Base-by-base conservation (phyloP, 345 rosid species). In the Populus davidiana region DNA sequence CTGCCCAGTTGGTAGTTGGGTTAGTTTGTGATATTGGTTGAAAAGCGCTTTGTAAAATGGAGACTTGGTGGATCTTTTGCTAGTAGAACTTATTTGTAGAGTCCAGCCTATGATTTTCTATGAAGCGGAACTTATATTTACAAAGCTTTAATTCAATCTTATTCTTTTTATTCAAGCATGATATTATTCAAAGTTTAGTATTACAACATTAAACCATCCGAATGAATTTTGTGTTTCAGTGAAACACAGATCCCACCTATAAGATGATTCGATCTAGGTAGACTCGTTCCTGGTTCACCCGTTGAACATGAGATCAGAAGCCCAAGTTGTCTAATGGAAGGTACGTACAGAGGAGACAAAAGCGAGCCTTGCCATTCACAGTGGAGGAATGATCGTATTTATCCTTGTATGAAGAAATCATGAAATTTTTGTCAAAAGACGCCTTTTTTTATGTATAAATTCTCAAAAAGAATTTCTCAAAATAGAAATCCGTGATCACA, bases 31-130 rank as follows among this genome's bases (percentile, higher is more conserved):
- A 75, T 75, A 72, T 69, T 35, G 49, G 65, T 74, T 72, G 29
- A 79, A 72, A 74, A 66, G 39, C 67, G 77, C 63, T 69, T 66
- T 70, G 83, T 78, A 75, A 76, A 82, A 73, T 41, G 2, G 74
- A 70, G 72, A 74, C 77, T 81, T 82, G n/a, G 6, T 83, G 75
- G 69, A 27, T 68, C 29, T 74, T 49, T 70, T n/a, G n/a, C n/a
- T n/a, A n/a, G n/a, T n/a, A n/a, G n/a, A n/a, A n/a, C n/a, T n/a
- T n/a, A n/a, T n/a, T n/a, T 66, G 41, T 67, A 20, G 73, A 73
- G 43, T 69, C 72, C 68, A 62, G 29, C 25, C 23, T 29, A 33
- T 69, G 68, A 41, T 39, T 41, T 78, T 27, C 7, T 73, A 38
- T 49, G 72, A 27, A 44, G 67, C 67, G 49, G 39, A 18, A 21